Percentiles rank a stretch among this genome's conserved stretches.
Conservation (phyloP, 2,329 filamentous ascomycete species). For the Mariannaea elegans region DNA sequence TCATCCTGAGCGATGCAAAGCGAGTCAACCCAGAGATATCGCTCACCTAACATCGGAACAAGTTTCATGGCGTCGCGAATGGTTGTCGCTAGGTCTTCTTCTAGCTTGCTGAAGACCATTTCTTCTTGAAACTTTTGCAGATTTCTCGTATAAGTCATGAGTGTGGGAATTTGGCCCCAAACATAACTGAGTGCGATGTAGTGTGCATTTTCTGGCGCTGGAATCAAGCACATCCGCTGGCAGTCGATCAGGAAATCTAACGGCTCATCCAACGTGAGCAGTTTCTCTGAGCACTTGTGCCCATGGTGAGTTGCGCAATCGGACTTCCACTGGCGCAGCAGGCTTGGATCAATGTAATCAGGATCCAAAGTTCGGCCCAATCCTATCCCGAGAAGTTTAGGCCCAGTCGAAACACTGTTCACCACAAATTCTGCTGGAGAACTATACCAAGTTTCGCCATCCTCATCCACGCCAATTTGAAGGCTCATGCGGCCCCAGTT, state of each 20-base stretch:
- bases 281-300: not conserved
- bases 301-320: slow-evolving; percentile 1
- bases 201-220: not conserved
- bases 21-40: slow-evolving; percentile 19
- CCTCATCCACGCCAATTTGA: not conserved
- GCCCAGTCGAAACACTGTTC: not conserved
- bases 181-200: slow-evolving; percentile 22
- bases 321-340: slow-evolving; percentile 12
- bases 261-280: not conserved
- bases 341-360: not conserved
- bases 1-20: too few species aligned
- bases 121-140: not conserved
- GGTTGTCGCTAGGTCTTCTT: slow-evolving; percentile 1
- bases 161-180: slow-evolving; percentile 8
- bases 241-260: slow-evolving; percentile 3
- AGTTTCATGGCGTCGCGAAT: slow-evolving; percentile 14
- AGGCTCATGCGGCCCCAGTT: not conserved
- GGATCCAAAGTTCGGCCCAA: not conserved
- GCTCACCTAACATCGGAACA: slow-evolving; percentile 10
- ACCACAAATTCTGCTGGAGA: not conserved
- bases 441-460: not conserved
- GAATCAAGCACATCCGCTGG: slow-evolving; percentile 5
- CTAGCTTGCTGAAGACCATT: not conserved
- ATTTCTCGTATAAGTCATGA: slow-evolving; percentile 4
- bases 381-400: not conserved